These are phyloP conservation scores for Phoenix dactylifera DNA, from an alignment of 176 grass and related monocot species.

Conservation along the genomic window DNA sequence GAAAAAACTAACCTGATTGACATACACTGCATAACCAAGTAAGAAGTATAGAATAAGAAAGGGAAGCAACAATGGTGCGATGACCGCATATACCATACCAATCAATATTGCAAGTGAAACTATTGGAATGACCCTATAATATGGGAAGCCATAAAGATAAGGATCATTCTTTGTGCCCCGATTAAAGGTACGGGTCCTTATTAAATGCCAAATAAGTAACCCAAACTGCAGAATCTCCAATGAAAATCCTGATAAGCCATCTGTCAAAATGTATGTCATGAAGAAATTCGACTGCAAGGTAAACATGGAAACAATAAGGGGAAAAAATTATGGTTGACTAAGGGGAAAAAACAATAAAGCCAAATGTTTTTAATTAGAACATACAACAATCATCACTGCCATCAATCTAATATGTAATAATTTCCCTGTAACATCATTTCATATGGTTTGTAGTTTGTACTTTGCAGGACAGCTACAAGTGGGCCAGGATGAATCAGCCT, in stretches of 20 bases:
- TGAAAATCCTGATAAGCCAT: slow-evolving; percentile 87
- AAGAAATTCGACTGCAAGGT: slow-evolving; percentile 86
- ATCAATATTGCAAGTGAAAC: slow-evolving; percentile 77
- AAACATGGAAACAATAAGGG: background rate
- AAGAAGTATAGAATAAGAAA: slow-evolving; percentile 82
- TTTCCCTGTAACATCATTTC: too few relatives aligned
- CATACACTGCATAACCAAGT: slow-evolving; percentile 68
- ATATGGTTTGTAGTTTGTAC: too few relatives aligned
- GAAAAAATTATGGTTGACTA: too few relatives aligned
- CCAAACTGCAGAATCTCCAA: slow-evolving; percentile 80
- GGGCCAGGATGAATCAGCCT: too few relatives aligned
- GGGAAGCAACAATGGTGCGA: slow-evolving; percentile 71
- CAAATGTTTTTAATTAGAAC: too few relatives aligned
- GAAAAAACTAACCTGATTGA: slow-evolving; percentile 59
- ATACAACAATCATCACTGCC: too few relatives aligned
- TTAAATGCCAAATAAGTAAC: slow-evolving; percentile 55
- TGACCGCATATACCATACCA: slow-evolving; percentile 70
- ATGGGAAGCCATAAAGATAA: slow-evolving; percentile 72
- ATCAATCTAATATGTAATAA: too few relatives aligned
- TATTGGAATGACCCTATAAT: slow-evolving; percentile 66
- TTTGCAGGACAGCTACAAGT: too few relatives aligned
- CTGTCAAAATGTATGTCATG: slow-evolving; percentile 88
- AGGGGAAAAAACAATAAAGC: too few relatives aligned
- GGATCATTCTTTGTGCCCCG: slow-evolving; percentile 27
- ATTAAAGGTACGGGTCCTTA: slow-evolving; percentile 32